Percentiles rank a stretch among this genome's conserved stretches.
Conservation (phyloP, 768 basidiomycete genomes). For the Austroboletus festivus region DNA sequence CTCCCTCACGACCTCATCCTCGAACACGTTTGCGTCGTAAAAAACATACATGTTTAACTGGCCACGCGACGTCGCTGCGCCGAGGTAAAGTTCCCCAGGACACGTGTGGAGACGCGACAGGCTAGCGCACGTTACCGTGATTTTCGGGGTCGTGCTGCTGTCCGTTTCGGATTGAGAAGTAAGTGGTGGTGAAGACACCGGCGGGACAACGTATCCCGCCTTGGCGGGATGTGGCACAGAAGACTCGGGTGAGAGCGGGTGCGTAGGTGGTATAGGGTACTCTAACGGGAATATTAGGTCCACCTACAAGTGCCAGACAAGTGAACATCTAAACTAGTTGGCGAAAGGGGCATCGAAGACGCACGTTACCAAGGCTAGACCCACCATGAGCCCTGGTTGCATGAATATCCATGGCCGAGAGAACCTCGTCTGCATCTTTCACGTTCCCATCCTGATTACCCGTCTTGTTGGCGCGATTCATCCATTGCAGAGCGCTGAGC, state of each 20-base stretch:
- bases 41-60: slow-evolving; percentile 33
- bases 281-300: slow-evolving; percentile 34
- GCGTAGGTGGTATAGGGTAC: slow-evolving; percentile 29
- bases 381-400: slow-evolving; percentile 15
- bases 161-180: no score
- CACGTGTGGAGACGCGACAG: slow-evolving; percentile 38
- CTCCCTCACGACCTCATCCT: slow-evolving; percentile 38
- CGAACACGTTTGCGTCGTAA: slow-evolving; percentile 48
- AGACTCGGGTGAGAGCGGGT: slow-evolving; percentile 23
- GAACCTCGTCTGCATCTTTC: background rate
- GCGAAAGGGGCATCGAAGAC: background rate
- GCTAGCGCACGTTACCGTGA: slow-evolving; percentile 4
- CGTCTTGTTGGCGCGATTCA: background rate
- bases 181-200: background rate
- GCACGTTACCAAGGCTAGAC: slow-evolving; percentile 31
- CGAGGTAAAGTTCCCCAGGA: slow-evolving; percentile 44
- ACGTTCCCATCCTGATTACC: no score
- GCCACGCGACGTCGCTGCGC: slow-evolving; percentile 34
- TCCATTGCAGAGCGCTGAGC: background rate
- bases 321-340: background rate
- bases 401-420: slow-evolving; percentile 7
- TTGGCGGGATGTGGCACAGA: slow-evolving; percentile 11
- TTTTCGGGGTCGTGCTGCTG: background rate
- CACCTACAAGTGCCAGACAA: slow-evolving; percentile 19
- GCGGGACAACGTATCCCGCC: slow-evolving; percentile 3